Evolutionary conservation across 2,329 filamentous ascomycete genomes (phyloP).

Genomic region (Clonostachys rosea): DNA sequence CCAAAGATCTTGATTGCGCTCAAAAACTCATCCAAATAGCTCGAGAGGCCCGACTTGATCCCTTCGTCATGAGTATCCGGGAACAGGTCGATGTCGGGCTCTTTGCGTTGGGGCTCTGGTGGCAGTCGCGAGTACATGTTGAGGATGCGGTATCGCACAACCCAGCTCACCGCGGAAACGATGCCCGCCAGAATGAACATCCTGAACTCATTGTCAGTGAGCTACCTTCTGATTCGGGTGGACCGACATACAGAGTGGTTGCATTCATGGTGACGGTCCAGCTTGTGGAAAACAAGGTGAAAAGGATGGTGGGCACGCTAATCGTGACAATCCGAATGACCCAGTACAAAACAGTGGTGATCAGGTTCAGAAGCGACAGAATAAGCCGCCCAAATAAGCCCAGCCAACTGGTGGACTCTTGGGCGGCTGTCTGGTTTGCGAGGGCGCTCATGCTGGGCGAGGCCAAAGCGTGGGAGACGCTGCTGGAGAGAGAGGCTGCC

Average conservation of each 20-base stretch:
- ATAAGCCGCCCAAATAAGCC: conserved; percentile 50
- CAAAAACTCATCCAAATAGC: conserved; percentile 94
- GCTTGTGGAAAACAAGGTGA: conserved; percentile 85
- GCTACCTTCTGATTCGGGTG: conserved; percentile 3
- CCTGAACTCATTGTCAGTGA: conserved; percentile 30
- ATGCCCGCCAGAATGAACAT: conserved; percentile 74
- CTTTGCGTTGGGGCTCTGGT: conserved; percentile 91
- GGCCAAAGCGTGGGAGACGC: conserved; percentile 21
- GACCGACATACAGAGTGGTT: conserved; percentile 71
- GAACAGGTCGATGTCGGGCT: conserved; percentile 92
- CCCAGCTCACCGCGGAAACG: conserved; percentile 85
- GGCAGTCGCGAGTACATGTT: conserved; percentile 96
- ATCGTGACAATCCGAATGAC: conserved; percentile 81
- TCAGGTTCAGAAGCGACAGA: conserved; percentile 48
- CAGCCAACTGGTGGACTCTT: conserved; percentile 48
- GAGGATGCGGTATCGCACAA: conserved; percentile 90
- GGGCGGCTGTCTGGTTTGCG: conserved; percentile 22
- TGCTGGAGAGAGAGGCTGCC: conserved; percentile 23
- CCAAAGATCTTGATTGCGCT: conserved; percentile 99
- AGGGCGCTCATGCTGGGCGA: conserved; percentile 24
- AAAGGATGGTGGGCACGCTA: conserved; percentile 83
- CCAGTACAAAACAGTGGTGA: conserved; percentile 67
- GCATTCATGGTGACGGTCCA: conserved; percentile 98
- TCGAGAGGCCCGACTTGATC: conserved; percentile 86
- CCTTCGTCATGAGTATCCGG: conserved; percentile 89